Conservation (phyloP, 1,139 yeast species). For the Lodderomyces metapsilosis region DNA sequence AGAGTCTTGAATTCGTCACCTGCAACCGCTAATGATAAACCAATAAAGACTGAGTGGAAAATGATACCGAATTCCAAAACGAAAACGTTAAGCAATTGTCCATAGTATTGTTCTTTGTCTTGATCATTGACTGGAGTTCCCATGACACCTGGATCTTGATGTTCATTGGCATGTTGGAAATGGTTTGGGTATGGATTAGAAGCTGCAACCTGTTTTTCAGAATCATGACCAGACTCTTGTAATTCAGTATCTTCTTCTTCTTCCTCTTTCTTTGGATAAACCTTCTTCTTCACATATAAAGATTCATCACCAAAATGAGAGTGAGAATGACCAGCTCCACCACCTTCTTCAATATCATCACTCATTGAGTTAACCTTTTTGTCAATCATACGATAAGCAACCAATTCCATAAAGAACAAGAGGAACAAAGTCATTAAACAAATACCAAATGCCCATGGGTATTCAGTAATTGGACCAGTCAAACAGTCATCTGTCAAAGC, state of each 20-base stretch:
- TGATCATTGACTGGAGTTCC: constrained; percentile 39
- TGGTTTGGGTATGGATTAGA: constrained; percentile 38
- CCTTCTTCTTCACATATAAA: constrained; percentile 25
- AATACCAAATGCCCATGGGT: constrained; percentile 44
- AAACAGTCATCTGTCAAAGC: constrained; percentile 34
- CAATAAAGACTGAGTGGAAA: constrained; percentile 80
- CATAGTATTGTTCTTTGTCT: constrained; percentile 42
- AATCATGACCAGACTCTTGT: constrained; percentile 8
- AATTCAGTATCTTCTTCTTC: constrained; percentile 16
- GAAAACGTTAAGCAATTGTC: constrained; percentile 47
- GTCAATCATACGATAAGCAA: constrained; percentile 53
- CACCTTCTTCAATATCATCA: constrained; percentile 15
- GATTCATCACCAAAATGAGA: constrained; percentile 50
- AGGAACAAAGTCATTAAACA: constrained; percentile 37
- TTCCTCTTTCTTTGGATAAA: constrained; percentile 20
- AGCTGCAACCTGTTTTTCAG: constrained; percentile 8
- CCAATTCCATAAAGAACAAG: constrained; percentile 54
- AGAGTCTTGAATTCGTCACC: constrained; percentile 72
- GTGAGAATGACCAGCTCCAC: constrained; percentile 41
- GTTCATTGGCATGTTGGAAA: constrained; percentile 47
- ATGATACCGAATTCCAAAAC: constrained; percentile 77
- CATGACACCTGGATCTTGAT: constrained; percentile 53
- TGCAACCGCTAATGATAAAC: constrained; percentile 69
- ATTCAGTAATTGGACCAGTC: constrained; percentile 33
- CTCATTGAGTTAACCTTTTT: constrained; percentile 21